Evolutionary conservation across 352 stramenopile genomes (phyloP).

Genomic region (Phytophthora sp.): DNA sequence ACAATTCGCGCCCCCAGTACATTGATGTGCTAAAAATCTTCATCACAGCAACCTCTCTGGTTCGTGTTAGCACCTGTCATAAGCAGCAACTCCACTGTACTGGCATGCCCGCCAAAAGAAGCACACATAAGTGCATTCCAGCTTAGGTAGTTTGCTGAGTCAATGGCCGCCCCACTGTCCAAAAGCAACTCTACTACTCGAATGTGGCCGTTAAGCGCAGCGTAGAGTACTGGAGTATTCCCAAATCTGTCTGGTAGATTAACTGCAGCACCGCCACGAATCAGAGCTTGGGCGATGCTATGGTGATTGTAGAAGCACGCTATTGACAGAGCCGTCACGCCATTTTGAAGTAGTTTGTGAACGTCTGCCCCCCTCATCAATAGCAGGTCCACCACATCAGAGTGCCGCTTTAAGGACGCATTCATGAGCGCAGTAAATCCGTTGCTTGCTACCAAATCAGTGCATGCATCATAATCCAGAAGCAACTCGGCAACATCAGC

Average conservation of each 20-base stretch:
- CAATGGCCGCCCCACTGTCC: background rate
- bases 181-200: background rate
- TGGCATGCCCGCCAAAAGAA: background rate
- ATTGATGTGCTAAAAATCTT: too few relatives aligned
- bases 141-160: background rate
- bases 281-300: background rate
- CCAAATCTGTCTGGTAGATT: background rate
- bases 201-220: background rate
- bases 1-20: too few relatives aligned
- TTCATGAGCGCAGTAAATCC: background rate
- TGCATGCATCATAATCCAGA: too few relatives aligned
- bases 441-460: too few relatives aligned
- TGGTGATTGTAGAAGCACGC: background rate
- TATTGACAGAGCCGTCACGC: background rate
- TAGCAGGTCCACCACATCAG: background rate
- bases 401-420: background rate
- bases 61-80: too few relatives aligned
- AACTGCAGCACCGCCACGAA: background rate
- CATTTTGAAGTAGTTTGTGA: background rate
- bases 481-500: too few relatives aligned
- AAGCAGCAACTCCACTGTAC: background rate
- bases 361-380: background rate
- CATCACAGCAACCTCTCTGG: too few relatives aligned
- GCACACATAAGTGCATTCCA: background rate
- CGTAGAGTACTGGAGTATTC: background rate